Evolutionary conservation across 441 rosid species (phyloP).

Genomic region (Corymbia calophylla): DNA sequence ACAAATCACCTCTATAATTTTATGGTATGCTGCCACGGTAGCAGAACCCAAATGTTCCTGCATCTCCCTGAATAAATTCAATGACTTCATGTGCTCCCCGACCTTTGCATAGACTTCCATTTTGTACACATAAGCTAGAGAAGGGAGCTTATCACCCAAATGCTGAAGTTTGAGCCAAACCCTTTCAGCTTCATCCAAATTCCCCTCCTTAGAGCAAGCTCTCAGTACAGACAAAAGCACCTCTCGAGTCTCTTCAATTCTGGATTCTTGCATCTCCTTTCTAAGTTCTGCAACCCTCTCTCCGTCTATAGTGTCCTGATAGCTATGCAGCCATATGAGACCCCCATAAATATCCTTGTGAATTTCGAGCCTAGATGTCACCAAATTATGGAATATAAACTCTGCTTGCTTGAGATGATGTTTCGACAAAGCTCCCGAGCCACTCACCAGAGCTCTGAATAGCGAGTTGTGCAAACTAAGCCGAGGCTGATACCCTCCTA

Average conservation of each 20-base stretch:
- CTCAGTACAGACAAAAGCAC: constrained; percentile 68
- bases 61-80: constrained; percentile 66
- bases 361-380: constrained; percentile 55
- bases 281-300: constrained; percentile 45
- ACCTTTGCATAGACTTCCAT: constrained; percentile 69
- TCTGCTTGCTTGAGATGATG: constrained; percentile 79
- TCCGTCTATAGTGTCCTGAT: constrained; percentile 57
- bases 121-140: constrained; percentile 70
- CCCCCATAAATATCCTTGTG: constrained; percentile 67
- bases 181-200: constrained; percentile 56
- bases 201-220: constrained; percentile 63
- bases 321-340: constrained; percentile 79
- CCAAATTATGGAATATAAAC: constrained; percentile 71
- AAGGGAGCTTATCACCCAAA: constrained; percentile 29
- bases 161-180: constrained; percentile 50
- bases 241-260: constrained; percentile 55
- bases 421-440: constrained; percentile 43
- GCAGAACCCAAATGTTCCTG: constrained; percentile 42
- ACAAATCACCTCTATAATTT: constrained; percentile 62
- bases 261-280: constrained; percentile 54
- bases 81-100: constrained; percentile 44
- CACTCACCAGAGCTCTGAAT: constrained; percentile 61
- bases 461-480: constrained; percentile 72
- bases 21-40: constrained; percentile 63
- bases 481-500: constrained; percentile 75